phyloP scores from a whole-genome alignment of 768 basidiomycete species.

The Russula compacta region DNA sequence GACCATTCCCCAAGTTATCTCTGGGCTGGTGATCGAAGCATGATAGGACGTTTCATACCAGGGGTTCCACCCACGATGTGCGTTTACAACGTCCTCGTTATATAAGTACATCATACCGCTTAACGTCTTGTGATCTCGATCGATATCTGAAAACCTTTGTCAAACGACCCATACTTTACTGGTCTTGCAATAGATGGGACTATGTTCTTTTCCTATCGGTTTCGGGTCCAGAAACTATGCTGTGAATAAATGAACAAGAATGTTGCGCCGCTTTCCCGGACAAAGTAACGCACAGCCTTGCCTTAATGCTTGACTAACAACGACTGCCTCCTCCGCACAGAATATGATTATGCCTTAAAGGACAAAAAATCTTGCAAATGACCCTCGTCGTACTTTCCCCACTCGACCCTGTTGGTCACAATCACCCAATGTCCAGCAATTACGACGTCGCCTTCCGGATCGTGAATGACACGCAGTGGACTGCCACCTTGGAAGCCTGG shows the following conservation, averaged over 20 bases:
- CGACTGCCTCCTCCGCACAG: not conserved
- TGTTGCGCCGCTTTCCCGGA: constrained; percentile 7
- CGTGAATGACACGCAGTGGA: constrained; percentile 37
- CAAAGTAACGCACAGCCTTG: constrained; percentile 16
- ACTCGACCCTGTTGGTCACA: not conserved
- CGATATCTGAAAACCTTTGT: not conserved
- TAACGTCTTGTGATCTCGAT: not conserved
- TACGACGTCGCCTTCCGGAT: constrained; percentile 48
- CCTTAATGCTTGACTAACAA: not conserved
- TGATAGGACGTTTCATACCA: not conserved
- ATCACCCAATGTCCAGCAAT: constrained; percentile 22
- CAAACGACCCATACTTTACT: not conserved
- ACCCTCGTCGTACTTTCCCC: not conserved
- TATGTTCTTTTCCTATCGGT: not conserved
- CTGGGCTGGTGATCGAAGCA: constrained; percentile 25
- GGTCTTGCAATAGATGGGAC: not conserved
- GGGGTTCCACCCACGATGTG: not conserved
- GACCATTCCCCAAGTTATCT: constrained; percentile 22
- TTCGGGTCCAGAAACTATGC: not conserved
- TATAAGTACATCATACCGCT: not conserved
- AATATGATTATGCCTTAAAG: not conserved
- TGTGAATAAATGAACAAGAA: not conserved
- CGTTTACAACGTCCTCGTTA: constrained; percentile 6
- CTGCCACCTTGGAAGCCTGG: constrained; percentile 32
- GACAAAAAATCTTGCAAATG: not conserved